Evolutionary conservation across 2,329 filamentous ascomycete species (phyloP), one percentile per base, ranked within the genome.

Genomic region (Stemphylium lycopersici): DNA sequence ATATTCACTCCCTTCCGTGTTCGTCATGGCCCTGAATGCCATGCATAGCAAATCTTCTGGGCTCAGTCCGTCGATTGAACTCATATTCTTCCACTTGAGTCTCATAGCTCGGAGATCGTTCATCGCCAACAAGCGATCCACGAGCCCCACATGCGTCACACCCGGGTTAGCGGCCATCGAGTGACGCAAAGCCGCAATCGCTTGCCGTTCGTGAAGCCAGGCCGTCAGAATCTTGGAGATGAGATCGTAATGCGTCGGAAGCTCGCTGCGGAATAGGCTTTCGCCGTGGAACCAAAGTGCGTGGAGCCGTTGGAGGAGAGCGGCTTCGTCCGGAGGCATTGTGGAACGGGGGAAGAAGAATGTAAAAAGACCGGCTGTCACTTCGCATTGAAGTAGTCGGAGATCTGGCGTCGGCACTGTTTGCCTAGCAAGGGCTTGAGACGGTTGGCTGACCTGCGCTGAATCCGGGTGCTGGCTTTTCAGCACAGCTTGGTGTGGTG

Each of bases 41-140:
- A 60, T 65, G 42, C 70, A 70, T 1, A 74, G 62, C n/a, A 74
- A 42, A 44, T 74, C 71, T 38, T 74, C 70, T 0, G 71, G 64
- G 24, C 69, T 70, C 33, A 68, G 36, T 1, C 70, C 69, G 12
- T 72, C 69, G 5, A 68, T 56, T 2, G 60, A 62, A 38, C 68
- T 72, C 70, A 74, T 73, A 15, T 70, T 69, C 58, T 73, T 74
- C 71, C 71, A 74, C 54, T 72, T 73, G 24, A 73, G 48, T 11
- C 69, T 54, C 63, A 73, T 68, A 6, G 69, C 62, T 16, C 71
- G 60, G 7, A 74, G 59, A 36, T 74, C 71, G 41, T 74, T 74
- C 64, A 74, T 69, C 0, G 70, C 70, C 1, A 74, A 53, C 1
- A 74, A 56, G 0, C 70, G 66, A 31, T 72, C 71, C 13, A 70